A percentile compares a stretch with the other conserved stretches of the same genome.
Conservation (phyloP, 148 eudicot species). For the Vaccinium darrowii region DNA sequence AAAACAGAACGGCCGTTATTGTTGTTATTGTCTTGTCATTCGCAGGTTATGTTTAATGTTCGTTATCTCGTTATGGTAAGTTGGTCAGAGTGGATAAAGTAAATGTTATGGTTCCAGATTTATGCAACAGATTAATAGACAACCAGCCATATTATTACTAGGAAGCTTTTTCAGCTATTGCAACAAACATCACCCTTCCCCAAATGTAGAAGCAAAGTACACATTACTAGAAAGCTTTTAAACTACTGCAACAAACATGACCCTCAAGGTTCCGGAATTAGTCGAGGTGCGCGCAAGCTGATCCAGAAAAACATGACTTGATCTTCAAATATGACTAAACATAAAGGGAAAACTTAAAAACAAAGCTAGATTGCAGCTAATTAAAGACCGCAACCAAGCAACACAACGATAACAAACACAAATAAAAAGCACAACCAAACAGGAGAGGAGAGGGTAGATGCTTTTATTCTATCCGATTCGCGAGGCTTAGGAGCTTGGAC, state of each 20-base stretch:
- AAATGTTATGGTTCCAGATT: too few species aligned
- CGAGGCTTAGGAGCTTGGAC: background rate
- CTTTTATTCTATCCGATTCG: background rate
- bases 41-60: background rate
- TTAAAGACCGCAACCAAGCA: background rate
- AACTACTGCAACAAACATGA: too few species aligned
- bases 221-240: too few species aligned
- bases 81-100: background rate
- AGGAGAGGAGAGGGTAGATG: background rate
- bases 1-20: too few species aligned
- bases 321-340: background rate
- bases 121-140: too few species aligned
- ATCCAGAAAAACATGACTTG: too few species aligned
- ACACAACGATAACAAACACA: background rate
- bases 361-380: background rate
- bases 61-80: background rate
- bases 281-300: too few species aligned
- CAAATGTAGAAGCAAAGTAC: background rate
- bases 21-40: background rate
- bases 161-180: background rate
- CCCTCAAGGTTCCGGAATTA: too few species aligned
- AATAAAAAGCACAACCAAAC: background rate
- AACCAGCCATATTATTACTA: background rate
- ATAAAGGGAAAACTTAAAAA: background rate
- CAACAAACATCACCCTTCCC: background rate